Conservation (phyloP, 2,329 filamentous ascomycete genomes). For the Beauveria australis region DNA sequence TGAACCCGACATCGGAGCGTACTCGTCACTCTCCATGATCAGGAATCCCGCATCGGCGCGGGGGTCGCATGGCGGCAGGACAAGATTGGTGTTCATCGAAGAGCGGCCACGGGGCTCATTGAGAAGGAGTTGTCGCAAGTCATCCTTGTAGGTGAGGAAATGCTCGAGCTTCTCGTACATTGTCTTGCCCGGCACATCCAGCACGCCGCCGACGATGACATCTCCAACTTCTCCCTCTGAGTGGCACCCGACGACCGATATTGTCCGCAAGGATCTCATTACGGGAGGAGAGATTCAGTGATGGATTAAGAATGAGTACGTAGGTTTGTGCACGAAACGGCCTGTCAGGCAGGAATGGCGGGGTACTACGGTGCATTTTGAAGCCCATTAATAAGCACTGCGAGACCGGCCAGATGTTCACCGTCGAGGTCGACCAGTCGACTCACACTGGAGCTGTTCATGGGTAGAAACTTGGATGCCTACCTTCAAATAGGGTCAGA, state of each 20-base stretch:
- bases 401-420: too few species aligned
- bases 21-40: slow-evolving; percentile 39
- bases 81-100: slow-evolving; percentile 30
- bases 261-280: slow-evolving; percentile 15
- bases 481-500: too few species aligned
- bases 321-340: too few species aligned
- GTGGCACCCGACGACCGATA: slow-evolving; percentile 28
- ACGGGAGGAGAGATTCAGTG: too few species aligned
- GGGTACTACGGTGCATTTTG: too few species aligned
- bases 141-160: slow-evolving; percentile 31
- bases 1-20: slow-evolving; percentile 30
- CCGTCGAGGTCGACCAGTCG: too few species aligned
- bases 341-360: too few species aligned
- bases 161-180: slow-evolving; percentile 41
- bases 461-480: too few species aligned
- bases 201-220: slow-evolving; percentile 39
- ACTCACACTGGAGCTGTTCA: too few species aligned
- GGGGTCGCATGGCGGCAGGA: slow-evolving; percentile 35
- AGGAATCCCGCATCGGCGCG: slow-evolving; percentile 36
- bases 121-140: slow-evolving; percentile 32
- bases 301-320: too few species aligned
- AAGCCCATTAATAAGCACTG: too few species aligned
- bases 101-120: slow-evolving; percentile 38
- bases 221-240: slow-evolving; percentile 38
- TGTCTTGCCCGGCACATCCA: slow-evolving; percentile 32